Percentiles rank a stretch among this genome's conserved stretches.
Evolutionary conservation across 805 yeast genomes (phyloP).

Genomic region (Naumovozyma baii): DNA sequence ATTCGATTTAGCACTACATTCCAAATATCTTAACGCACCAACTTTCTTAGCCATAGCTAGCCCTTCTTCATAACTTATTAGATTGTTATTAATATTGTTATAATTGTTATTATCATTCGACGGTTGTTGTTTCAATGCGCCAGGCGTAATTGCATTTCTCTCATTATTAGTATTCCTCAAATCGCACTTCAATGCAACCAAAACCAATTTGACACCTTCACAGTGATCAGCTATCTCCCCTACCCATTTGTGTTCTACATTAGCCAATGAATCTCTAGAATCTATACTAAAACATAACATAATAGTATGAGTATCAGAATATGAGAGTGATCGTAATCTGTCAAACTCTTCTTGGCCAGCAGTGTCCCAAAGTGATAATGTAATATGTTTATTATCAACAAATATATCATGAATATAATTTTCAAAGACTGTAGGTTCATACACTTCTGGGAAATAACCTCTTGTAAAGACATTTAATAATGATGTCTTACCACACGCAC

Average conservation of each 20-base stretch:
- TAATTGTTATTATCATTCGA: slow-evolving; percentile 9
- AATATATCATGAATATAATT: slow-evolving; percentile 95
- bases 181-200: slow-evolving; percentile 93
- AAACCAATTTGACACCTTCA: slow-evolving; percentile 86
- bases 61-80: slow-evolving; percentile 89
- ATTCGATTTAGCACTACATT: slow-evolving; percentile 92
- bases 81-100: slow-evolving; percentile 31
- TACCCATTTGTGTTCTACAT: slow-evolving; percentile 93
- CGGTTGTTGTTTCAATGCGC: slow-evolving; percentile 21
- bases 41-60: slow-evolving; percentile 83
- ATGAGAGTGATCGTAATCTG: slow-evolving; percentile 81
- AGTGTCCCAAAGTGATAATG: slow-evolving; percentile 93
- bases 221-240: slow-evolving; percentile 96
- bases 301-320: slow-evolving; percentile 92
- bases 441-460: slow-evolving; percentile 96
- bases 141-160: slow-evolving; percentile 24
- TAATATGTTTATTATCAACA: slow-evolving; percentile 88
- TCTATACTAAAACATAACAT: slow-evolving; percentile 95
- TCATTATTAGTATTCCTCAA: slow-evolving; percentile 62
- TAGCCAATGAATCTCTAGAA: slow-evolving; percentile 86
- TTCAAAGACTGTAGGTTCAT: slow-evolving; percentile 96
- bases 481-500: slow-evolving; percentile 98
- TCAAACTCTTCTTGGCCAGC: slow-evolving; percentile 99
- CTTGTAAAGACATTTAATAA: slow-evolving; percentile 89
- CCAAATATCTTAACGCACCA: slow-evolving; percentile 89